Evolutionary conservation across 805 yeast genomes (phyloP), one percentile per base, ranked within the genome.

Genomic region (Ogataea ganodermae): DNA sequence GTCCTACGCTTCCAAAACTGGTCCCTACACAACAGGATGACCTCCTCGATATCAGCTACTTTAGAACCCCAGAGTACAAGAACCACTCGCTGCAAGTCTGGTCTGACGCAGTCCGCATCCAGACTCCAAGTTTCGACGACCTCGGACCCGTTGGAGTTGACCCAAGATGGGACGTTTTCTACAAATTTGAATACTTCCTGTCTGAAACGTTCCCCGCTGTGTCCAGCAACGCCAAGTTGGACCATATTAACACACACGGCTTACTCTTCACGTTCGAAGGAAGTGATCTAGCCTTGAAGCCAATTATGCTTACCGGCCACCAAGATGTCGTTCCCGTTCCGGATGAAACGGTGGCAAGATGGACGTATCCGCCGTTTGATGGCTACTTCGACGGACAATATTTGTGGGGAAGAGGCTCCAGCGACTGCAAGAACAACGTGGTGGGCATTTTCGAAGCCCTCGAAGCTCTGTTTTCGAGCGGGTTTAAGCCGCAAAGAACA

Each of bases 361-460:
- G 36, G 36, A 33, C 36, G 3, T 23, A 33, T 9, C 36, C 36
- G n/a, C 36, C 36, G 12, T 33, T 33, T 12, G 36, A 33, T 13
- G 36, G 23, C 22, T 17, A 17, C 23, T 33, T 33, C 22, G 36
- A 33, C 36, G 36, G 36, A 8, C 23, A 33, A n/a, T 33, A 5
- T 33, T 9, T 33, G 36, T 33, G 36, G 36, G 36, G 36, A 33
- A 33, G 36, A 33, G 36, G 36, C 3, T 7, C 36, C 23, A 33
- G 36, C 23, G 36, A 33, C 21, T 33, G 36, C 36, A 33, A 33
- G 18, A 33, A 20, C 23, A 20, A 18, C 23, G 36, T 33, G 23
- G 18, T 33, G 4, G 23, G 36, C 22, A 33, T 33, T 8, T 33
- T 33, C 21, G 36, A 33, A n/a, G 36, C 36, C 21, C 36, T 33